Evolutionary conservation across 2,329 filamentous ascomycete species (phyloP).

Genomic region (Epichloe sylvatica): DNA sequence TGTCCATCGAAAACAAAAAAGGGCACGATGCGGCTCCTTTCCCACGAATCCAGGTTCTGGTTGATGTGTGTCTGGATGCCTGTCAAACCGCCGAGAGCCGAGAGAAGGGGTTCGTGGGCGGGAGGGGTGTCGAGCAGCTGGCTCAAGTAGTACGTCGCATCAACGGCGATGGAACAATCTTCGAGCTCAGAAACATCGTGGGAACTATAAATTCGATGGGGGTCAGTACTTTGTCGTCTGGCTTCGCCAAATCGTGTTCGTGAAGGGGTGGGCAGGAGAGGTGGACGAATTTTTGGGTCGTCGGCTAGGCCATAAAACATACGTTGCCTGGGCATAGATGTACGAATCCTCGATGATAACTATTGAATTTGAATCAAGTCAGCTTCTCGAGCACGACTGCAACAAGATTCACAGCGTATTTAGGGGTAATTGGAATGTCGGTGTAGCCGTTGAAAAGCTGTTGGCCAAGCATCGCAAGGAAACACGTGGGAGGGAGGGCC

Average conservation of each 20-base stretch:
- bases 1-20: constrained; percentile 89
- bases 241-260: not conserved
- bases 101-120: constrained; percentile 73
- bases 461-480: not conserved
- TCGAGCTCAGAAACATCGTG: constrained; percentile 57
- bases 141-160: constrained; percentile 79
- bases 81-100: constrained; percentile 79
- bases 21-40: constrained; percentile 55
- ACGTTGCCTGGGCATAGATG: constrained; percentile 26
- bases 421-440: constrained; percentile 2
- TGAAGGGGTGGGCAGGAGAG: not conserved
- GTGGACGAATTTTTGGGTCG: not conserved
- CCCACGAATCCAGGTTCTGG: constrained; percentile 60
- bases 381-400: not conserved
- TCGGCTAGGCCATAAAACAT: constrained; percentile 9
- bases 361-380: constrained; percentile 7
- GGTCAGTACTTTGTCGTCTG: not conserved
- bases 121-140: constrained; percentile 56
- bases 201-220: constrained; percentile 24
- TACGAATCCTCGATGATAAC: constrained; percentile 26
- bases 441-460: not conserved
- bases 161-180: constrained; percentile 65
- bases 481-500: not conserved
- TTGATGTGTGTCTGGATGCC: constrained; percentile 64
- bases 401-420: not conserved